These are phyloP conservation scores for Aspergillus sojae DNA, from an alignment of 2,329 filamentous ascomycete species.

Conservation along the genomic window DNA sequence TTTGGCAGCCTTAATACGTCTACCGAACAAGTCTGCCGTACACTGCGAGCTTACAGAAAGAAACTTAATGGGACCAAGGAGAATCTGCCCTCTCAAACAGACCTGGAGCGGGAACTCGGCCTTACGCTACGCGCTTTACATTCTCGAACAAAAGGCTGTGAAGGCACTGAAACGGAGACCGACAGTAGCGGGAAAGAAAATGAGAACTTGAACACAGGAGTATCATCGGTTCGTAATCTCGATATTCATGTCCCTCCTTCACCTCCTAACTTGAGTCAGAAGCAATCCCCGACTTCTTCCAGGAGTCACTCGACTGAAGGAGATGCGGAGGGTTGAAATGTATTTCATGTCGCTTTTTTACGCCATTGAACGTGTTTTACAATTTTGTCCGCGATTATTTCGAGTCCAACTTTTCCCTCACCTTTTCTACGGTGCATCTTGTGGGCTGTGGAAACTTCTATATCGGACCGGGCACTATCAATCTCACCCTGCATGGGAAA, in stretches of 20 bases:
- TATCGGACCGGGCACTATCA: background rate
- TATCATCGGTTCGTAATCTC: background rate
- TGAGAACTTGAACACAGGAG: slow-evolving; percentile 18
- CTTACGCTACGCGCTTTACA: slow-evolving; percentile 40
- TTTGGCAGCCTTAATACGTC: slow-evolving; percentile 53
- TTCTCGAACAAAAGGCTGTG: slow-evolving; percentile 32
- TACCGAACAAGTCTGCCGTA: slow-evolving; percentile 61
- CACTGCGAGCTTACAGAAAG: slow-evolving; percentile 61
- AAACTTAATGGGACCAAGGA: slow-evolving; percentile 56
- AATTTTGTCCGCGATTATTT: background rate
- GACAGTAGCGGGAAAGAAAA: slow-evolving; percentile 45
- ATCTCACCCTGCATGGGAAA: background rate
- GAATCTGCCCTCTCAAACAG: slow-evolving; percentile 52
- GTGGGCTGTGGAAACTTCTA: background rate
- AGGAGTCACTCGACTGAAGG: background rate
- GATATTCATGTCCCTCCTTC: background rate
- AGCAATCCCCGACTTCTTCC: background rate
- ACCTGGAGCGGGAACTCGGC: slow-evolving; percentile 61
- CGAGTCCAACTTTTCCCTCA: no score
- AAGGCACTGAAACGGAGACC: slow-evolving; percentile 38
- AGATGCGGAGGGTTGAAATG: background rate
- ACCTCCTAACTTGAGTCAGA: background rate
- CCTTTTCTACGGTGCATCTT: background rate
- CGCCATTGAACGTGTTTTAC: background rate
- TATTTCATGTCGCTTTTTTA: background rate